phyloP scores from a whole-genome alignment of 2,329 filamentous ascomycete genomes.

The Pyrenophora seminiperda region DNA sequence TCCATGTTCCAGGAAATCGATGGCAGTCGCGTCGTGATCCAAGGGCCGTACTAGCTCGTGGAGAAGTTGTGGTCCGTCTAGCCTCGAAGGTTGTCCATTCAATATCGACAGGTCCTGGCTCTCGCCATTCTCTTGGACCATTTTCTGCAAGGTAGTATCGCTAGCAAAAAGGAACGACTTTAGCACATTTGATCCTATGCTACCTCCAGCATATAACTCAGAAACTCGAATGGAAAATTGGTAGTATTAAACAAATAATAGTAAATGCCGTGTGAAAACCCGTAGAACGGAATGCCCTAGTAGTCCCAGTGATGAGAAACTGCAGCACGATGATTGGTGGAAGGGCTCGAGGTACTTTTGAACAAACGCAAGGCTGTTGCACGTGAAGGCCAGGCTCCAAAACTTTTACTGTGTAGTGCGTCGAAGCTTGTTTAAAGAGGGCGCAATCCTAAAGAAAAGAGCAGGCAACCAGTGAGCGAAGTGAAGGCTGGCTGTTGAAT shows the following conservation, averaged over 20 bases:
- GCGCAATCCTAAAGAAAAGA: constrained; percentile 8
- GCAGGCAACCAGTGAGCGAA: constrained; percentile 1
- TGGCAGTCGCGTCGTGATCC: constrained; percentile 53
- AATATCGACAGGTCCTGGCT: constrained; percentile 49
- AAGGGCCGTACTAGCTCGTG: constrained; percentile 65
- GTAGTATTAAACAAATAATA: not conserved
- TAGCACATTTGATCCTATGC: not conserved
- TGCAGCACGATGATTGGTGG: constrained; percentile 40
- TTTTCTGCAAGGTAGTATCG: constrained; percentile 24
- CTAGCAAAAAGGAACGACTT: not conserved
- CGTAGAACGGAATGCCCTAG: constrained; percentile 2
- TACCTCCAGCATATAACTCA: not conserved
- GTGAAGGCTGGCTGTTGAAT: not conserved
- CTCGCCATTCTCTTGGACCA: constrained; percentile 26
- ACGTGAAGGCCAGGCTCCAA: constrained; percentile 33
- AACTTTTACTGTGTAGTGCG: constrained; percentile 13
- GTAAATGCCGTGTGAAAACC: not conserved
- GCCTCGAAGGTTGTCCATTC: constrained; percentile 59
- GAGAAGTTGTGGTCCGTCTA: constrained; percentile 62
- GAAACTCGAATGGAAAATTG: not conserved
- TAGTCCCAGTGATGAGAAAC: constrained; percentile 43
- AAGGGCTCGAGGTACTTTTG: constrained; percentile 18
- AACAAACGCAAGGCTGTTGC: constrained; percentile 22
- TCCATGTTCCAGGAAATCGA: constrained; percentile 66
- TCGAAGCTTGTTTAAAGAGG: constrained; percentile 8